phyloP scores from a whole-genome alignment of 23 red algal species.

The Pyropia haitanensis region DNA sequence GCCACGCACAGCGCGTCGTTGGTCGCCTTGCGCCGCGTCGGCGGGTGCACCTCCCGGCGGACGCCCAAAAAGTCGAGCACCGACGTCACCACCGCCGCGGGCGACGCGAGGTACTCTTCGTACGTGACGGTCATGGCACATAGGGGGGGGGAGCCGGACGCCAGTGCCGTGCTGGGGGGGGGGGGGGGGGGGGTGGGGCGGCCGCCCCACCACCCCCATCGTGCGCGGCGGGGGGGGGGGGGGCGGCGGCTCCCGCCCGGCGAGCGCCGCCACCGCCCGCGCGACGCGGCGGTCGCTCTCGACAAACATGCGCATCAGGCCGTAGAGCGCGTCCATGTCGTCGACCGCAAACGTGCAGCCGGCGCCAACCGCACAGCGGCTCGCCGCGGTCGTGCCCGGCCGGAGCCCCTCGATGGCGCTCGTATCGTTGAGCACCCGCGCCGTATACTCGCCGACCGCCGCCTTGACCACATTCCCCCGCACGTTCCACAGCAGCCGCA shows the following conservation, averaged over 20 bases:
- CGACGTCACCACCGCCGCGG: conserved; percentile 2
- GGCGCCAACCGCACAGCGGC: neutral
- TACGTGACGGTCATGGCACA: conserved; percentile 37
- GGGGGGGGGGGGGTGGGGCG: neutral
- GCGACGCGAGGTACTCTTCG: conserved; percentile 28
- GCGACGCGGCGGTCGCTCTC: conserved; percentile 13
- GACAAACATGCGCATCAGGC: conserved; percentile 30
- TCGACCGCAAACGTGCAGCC: conserved; percentile 19
- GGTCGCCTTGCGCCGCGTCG: conserved; percentile 41
- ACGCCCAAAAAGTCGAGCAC: conserved; percentile 38
- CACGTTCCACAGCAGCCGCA: conserved; percentile 43
- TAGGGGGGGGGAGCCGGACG: neutral
- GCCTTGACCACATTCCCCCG: conserved; percentile 54
- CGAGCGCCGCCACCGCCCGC: conserved; percentile 12
- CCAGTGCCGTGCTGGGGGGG: neutral
- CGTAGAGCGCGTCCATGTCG: conserved; percentile 17
- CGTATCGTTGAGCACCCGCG: conserved; percentile 4
- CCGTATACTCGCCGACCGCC: conserved; percentile 32
- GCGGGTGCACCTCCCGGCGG: conserved; percentile 1
- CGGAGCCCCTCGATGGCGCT: conserved; percentile 35
- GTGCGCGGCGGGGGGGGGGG: no score
- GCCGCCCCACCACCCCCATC: no score
- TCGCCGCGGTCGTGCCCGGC: neutral
- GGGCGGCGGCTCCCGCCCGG: neutral
- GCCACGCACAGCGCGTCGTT: conserved; percentile 38